phyloP scores from a whole-genome alignment of 2,329 filamentous ascomycete species.

The Penicillium thymicola region DNA sequence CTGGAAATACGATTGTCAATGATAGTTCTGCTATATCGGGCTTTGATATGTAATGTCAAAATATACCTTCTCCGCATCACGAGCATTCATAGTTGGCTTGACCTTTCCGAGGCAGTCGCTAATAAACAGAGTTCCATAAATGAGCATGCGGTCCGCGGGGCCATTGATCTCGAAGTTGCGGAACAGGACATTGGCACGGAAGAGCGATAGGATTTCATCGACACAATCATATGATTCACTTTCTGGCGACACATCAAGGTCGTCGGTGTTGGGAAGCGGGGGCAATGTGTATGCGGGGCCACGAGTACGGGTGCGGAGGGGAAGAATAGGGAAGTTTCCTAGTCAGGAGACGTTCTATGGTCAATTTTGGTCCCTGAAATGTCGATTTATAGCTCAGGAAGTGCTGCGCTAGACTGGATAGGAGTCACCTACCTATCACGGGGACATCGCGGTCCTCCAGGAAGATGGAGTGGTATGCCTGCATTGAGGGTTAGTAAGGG shows the following conservation, averaged over 20 bases:
- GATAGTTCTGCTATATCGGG: neutral
- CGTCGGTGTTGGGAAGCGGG: slow-evolving; percentile 55
- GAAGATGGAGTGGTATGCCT: slow-evolving; percentile 99
- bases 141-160: slow-evolving; percentile 85
- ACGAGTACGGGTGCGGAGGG: slow-evolving; percentile 88
- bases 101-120: slow-evolving; percentile 89
- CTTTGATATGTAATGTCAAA: neutral
- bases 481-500: slow-evolving; percentile 14
- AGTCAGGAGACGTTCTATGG: neutral
- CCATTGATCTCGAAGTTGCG: slow-evolving; percentile 99
- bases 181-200: slow-evolving; percentile 98
- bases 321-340: slow-evolving; percentile 93
- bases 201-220: slow-evolving; percentile 87
- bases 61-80: slow-evolving; percentile 63
- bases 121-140: slow-evolving; percentile 95
- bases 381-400: neutral
- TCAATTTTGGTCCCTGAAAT: slow-evolving; percentile 9
- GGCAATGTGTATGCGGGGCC: slow-evolving; percentile 89
- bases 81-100: slow-evolving; percentile 65
- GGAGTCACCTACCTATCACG: slow-evolving; percentile 53
- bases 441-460: slow-evolving; percentile 70
- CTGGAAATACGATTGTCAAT: slow-evolving; percentile 48
- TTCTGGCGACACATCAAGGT: slow-evolving; percentile 66
- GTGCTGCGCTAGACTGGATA: slow-evolving; percentile 5
- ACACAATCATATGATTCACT: slow-evolving; percentile 93